These are phyloP conservation scores for Pseudomonodictys pantanalensis DNA, from an alignment of 495 filamentous ascomycete species.

Conservation along the genomic window DNA sequence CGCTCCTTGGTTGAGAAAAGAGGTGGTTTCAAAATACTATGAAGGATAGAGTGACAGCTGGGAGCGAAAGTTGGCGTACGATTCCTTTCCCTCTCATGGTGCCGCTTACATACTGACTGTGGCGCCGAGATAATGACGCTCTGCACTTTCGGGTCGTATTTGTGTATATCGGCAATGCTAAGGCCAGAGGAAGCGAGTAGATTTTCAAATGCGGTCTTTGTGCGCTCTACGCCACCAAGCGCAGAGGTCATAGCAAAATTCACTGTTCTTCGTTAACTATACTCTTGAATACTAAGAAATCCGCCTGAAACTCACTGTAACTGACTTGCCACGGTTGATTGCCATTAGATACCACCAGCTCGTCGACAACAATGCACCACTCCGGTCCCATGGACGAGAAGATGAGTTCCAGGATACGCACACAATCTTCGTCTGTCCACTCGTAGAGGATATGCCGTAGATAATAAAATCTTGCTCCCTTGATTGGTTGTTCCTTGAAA, in stretches of 20 bases:
- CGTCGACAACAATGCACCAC: constrained; percentile 14
- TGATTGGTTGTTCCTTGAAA: constrained; percentile 50
- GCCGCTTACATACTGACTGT: neutral
- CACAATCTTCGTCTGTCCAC: constrained; percentile 13
- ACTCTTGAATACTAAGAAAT: neutral
- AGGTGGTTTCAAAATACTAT: no score
- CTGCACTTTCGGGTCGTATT: constrained; percentile 21
- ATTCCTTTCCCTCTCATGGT: no score
- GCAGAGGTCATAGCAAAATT: constrained; percentile 18
- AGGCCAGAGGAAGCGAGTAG: constrained; percentile 12
- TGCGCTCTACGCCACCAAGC: constrained; percentile 15
- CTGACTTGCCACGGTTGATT: constrained; percentile 19
- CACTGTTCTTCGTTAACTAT: neutral
- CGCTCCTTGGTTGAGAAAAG: no score
- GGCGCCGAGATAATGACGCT: constrained; percentile 6
- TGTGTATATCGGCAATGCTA: constrained; percentile 10
- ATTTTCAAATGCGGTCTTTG: constrained; percentile 6
- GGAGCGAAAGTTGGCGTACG: no score
- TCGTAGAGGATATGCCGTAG: constrained; percentile 21
- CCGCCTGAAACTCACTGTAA: neutral
- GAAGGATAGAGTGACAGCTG: no score
- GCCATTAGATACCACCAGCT: constrained; percentile 9
- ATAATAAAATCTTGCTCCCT: constrained; percentile 39
- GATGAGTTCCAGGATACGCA: constrained; percentile 7
- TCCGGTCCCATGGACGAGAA: constrained; percentile 15